Base-by-base conservation (phyloP, 768 basidiomycete genomes). In the Suillus occidentalis region DNA sequence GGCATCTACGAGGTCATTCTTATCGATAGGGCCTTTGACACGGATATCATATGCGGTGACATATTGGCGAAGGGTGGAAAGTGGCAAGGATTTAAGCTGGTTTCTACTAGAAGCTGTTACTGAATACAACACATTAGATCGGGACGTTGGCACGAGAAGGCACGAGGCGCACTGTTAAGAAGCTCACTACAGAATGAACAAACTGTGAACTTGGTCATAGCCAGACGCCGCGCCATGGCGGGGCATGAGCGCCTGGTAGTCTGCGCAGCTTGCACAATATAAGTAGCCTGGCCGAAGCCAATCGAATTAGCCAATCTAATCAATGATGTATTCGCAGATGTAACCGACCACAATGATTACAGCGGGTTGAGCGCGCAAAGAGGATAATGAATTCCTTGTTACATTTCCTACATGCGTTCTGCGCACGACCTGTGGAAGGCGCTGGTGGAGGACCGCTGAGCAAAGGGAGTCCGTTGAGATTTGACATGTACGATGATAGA, bases 161-260 rank as follows among this genome's bases (percentile, higher is more conserved):
- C 22, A 40, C 18, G 13, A 18, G 3, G 73, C 85, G 60, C 72
- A 93, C 92, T 84, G 37, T 75, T 85, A 47, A 94, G 75, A 68
- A 83, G 80, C 62, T 92, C 90, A 60, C 91, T 87, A 74, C 92
- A 94, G 72, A 79, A 91, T 1, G 80, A 88, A 70, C 92, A 94
- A 40, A 94, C 92, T n/a, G 34, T 81, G 76, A 66, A 85, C 83
- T 9, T 79, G 71, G 70, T 90, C 89, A 73, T 92, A 89, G 5
- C 91, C 91, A 39, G 79, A 83, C 12, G 75, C 53, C 12, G 83
- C 83, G 9, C 71, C 67, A 31, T 70, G 67, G 9, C 89, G 82
- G n/a, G 91, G 91, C 86, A 91, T 86, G 47, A 94, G 80, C 1
- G 90, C 92, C 71, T 88, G 89, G 73, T 84, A 92, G 71, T 92